phyloP scores from a whole-genome alignment of 2,329 filamentous ascomycete species.

The Beauveria rudraprayagi region DNA sequence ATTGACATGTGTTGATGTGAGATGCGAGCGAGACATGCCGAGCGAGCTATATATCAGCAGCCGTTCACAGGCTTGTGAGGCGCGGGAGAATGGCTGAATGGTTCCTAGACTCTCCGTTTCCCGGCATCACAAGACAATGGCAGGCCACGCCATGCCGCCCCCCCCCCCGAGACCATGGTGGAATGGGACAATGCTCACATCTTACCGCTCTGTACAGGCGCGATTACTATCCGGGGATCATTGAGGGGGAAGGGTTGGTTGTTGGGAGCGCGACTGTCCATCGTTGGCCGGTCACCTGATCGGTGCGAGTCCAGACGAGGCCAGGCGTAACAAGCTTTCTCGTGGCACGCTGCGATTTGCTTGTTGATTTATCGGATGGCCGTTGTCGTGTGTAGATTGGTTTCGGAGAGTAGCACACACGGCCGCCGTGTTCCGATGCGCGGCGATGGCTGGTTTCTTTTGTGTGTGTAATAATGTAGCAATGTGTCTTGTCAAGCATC shows the following conservation, averaged over 20 bases:
- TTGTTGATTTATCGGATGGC: neutral
- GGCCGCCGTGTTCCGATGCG: neutral
- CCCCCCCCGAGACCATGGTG: neutral
- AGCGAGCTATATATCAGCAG: neutral
- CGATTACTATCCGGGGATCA: neutral
- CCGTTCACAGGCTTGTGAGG: neutral
- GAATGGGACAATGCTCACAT: neutral
- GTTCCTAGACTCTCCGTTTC: slow-evolving; percentile 6
- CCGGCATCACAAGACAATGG: slow-evolving; percentile 4
- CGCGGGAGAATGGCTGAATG: neutral
- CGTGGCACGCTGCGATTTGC: no score
- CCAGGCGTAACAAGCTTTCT: neutral
- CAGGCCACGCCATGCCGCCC: neutral
- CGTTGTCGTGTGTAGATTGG: neutral
- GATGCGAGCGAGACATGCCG: neutral
- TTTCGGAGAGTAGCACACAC: neutral
- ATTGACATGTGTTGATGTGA: neutral
- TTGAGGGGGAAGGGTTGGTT: neutral
- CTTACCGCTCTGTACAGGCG: neutral
- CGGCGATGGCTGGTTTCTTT: neutral
- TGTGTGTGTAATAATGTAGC: neutral
- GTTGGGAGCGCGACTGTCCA: neutral
- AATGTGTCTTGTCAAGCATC: neutral
- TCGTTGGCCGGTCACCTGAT: slow-evolving; percentile 10
- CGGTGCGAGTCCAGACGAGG: neutral